Evolutionary conservation across 75 land plant genomes (phyloP).

Genomic region (Cryptomeria japonica): DNA sequence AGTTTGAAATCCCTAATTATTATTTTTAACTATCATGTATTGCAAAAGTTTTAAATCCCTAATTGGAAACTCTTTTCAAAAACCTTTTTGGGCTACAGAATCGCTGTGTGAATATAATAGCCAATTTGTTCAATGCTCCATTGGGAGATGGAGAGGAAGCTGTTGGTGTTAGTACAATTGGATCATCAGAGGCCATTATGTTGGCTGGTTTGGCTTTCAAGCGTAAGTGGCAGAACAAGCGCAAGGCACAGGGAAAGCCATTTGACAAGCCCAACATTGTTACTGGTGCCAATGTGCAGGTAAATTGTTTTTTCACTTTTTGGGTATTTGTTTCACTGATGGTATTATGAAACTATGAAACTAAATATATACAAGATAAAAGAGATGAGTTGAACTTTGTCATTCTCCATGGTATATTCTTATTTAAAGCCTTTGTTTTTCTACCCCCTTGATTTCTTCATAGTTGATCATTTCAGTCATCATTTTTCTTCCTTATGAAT

Average conservation of each 20-base stretch:
- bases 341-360: too few relatives aligned
- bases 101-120: slow-evolving; percentile 74
- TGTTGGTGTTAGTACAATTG: slow-evolving; percentile 55
- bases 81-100: slow-evolving; percentile 27
- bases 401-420: too few relatives aligned
- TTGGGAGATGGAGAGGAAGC: slow-evolving; percentile 39
- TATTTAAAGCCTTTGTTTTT: too few relatives aligned
- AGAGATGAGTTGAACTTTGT: too few relatives aligned
- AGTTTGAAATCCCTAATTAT: neutral
- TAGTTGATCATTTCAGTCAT: too few relatives aligned
- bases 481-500: too few relatives aligned
- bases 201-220: slow-evolving; percentile 68
- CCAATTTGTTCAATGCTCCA: slow-evolving; percentile 60
- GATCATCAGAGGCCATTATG: slow-evolving; percentile 76
- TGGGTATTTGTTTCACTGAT: too few relatives aligned
- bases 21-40: neutral
- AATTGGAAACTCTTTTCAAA: too few relatives aligned
- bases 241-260: slow-evolving; percentile 55
- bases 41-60: neutral
- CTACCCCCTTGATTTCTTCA: too few relatives aligned
- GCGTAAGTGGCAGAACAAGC: slow-evolving; percentile 64
- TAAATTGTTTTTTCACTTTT: neutral
- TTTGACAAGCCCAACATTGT: slow-evolving; percentile 67
- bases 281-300: slow-evolving; percentile 66
- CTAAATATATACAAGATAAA: too few relatives aligned